Evolutionary conservation across 2,329 filamentous ascomycete species (phyloP).

Genomic region (Exophiala oligosperma): DNA sequence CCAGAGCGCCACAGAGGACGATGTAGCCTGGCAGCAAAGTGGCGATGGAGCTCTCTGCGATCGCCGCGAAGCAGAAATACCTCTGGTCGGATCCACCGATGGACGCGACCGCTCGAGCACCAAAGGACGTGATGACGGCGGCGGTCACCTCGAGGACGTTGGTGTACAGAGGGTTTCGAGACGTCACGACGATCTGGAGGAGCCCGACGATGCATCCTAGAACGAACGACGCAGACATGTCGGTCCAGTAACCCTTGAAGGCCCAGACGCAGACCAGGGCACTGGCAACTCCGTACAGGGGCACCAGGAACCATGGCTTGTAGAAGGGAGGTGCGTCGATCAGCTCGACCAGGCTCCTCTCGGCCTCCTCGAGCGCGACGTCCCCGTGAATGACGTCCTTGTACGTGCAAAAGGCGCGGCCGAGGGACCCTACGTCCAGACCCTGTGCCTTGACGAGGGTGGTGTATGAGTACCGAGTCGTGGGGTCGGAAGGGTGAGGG

Average conservation of each 20-base stretch:
- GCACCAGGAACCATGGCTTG: slow-evolving; percentile 2
- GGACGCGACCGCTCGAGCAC: not conserved
- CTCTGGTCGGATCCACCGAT: not conserved
- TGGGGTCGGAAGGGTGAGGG: not conserved
- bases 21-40: not conserved
- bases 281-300: not conserved
- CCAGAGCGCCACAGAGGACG: not conserved
- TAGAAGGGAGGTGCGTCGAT: not conserved
- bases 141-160: not conserved
- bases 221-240: not conserved
- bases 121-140: not conserved
- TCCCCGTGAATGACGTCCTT: slow-evolving; percentile 1
- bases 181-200: not conserved
- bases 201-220: not conserved
- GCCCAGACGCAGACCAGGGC: not conserved
- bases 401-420: not conserved
- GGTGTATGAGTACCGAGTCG: not conserved
- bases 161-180: not conserved
- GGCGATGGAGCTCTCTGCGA: slow-evolving; percentile 2
- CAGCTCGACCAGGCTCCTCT: not conserved
- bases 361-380: not conserved
- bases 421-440: not conserved
- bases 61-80: slow-evolving; percentile 1
- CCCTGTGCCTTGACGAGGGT: slow-evolving; percentile 1
- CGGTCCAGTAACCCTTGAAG: slow-evolving; percentile 1